Conservation (phyloP, 306 rosid genomes). For the Astragalus glycyphyllos region DNA sequence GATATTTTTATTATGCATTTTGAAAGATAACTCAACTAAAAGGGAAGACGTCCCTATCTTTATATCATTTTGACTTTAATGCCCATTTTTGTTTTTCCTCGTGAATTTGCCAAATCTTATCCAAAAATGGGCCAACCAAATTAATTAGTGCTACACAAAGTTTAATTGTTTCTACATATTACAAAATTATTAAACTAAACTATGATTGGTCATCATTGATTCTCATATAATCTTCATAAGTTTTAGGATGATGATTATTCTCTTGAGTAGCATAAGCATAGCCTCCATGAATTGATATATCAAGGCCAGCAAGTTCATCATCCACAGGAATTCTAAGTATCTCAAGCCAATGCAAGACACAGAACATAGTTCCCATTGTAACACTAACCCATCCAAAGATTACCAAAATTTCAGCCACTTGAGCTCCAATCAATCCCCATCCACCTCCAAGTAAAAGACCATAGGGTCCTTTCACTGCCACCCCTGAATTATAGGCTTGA, state of each 20-base stretch:
- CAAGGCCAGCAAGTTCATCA: slow-evolving; percentile 74
- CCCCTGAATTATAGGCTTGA: slow-evolving; percentile 55
- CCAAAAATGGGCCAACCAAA: slow-evolving; percentile 8
- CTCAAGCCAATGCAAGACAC: slow-evolving; percentile 53
- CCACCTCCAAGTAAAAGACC: slow-evolving; percentile 77
- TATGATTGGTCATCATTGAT: slow-evolving; percentile 29
- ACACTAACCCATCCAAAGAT: slow-evolving; percentile 69
- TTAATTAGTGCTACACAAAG: slow-evolving; percentile 5
- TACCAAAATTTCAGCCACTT: slow-evolving; percentile 59
- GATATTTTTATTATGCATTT: slow-evolving; percentile 17
- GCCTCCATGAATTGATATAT: slow-evolving; percentile 77
- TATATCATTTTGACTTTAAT: slow-evolving; percentile 32
- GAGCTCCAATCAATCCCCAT: slow-evolving; percentile 72
- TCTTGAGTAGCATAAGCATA: slow-evolving; percentile 61
- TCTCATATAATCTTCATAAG: slow-evolving; percentile 48
- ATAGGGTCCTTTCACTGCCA: slow-evolving; percentile 51
- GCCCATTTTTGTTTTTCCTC: slow-evolving; percentile 15
- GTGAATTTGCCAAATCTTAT: background rate
- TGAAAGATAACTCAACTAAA: background rate
- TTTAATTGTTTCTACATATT: slow-evolving; percentile 1
- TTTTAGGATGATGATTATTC: slow-evolving; percentile 37
- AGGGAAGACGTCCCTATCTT: slow-evolving; percentile 3
- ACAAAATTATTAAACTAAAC: slow-evolving; percentile 8
- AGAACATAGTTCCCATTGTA: slow-evolving; percentile 76
- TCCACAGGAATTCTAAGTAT: slow-evolving; percentile 56